phyloP scores from a whole-genome alignment of 176 grass and related monocot genomes.

The Carex scoparia region DNA sequence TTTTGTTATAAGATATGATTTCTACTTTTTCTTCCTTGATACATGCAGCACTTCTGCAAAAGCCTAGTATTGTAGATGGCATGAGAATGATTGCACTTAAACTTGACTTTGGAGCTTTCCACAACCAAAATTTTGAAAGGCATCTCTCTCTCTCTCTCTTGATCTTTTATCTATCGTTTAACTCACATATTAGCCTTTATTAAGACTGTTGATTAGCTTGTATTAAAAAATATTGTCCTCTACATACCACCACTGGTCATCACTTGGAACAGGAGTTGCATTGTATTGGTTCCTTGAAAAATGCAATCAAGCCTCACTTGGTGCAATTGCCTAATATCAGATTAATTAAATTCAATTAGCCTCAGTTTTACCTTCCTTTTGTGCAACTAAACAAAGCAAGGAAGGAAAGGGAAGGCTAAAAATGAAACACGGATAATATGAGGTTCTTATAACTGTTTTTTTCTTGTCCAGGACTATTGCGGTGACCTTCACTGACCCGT shows the following conservation, averaged over 20 bases:
- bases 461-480: constrained; percentile 84
- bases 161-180: background rate
- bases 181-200: background rate
- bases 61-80: constrained; percentile 83
- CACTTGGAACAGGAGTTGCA: background rate
- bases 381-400: background rate
- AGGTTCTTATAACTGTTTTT: constrained; percentile 8
- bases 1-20: background rate
- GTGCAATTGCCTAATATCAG: background rate
- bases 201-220: background rate
- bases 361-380: background rate
- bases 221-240: background rate
- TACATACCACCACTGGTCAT: background rate
- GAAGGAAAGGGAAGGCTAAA: background rate
- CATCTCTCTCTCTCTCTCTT: constrained; percentile 18
- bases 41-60: constrained; percentile 66
- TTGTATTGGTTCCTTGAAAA: background rate
- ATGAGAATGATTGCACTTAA: constrained; percentile 99
- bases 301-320: background rate
- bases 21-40: constrained; percentile 26
- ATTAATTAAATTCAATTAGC: background rate
- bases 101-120: constrained; percentile 99
- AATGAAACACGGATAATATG: background rate
- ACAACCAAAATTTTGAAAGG: constrained; percentile 99
- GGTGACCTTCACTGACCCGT: constrained; percentile 89